phyloP scores from a whole-genome alignment of 306 rosid species.

The Abrus pulchellus region DNA sequence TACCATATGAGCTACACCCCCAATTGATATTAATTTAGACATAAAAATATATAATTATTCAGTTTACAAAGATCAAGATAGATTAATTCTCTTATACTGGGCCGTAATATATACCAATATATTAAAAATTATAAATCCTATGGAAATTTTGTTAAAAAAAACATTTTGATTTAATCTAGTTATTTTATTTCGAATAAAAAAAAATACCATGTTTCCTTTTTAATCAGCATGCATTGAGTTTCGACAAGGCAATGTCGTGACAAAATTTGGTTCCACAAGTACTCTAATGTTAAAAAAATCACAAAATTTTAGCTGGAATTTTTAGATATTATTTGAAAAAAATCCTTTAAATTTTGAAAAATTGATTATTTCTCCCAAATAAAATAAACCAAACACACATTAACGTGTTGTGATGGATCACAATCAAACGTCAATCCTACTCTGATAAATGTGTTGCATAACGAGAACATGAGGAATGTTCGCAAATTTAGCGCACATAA shows the following conservation, averaged over 20 bases:
- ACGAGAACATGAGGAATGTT: background rate
- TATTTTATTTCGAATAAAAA: background rate
- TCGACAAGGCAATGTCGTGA: background rate
- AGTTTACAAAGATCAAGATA: too few species aligned
- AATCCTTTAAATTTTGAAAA: background rate
- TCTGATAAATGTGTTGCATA: background rate
- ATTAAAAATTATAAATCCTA: background rate
- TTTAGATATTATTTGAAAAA: background rate
- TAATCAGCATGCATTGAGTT: background rate
- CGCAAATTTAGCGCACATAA: conserved; percentile 21
- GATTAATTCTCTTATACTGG: too few species aligned
- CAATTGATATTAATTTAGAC: background rate
- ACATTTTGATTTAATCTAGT: background rate
- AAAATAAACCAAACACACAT: background rate
- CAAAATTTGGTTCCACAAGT: background rate
- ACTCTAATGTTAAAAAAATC: too few species aligned
- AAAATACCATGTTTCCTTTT: background rate
- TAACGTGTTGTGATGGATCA: background rate
- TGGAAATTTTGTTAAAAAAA: background rate
- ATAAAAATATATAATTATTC: too few species aligned
- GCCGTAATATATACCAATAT: background rate
- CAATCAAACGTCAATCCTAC: background rate
- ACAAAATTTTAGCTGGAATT: background rate
- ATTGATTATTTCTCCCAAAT: background rate
- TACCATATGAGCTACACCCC: conserved; percentile 96